A percentile compares a stretch with the other conserved stretches of the same genome.
phyloP scores from a whole-genome alignment of 2,329 filamentous ascomycete species.

The Colletotrichum sidae region DNA sequence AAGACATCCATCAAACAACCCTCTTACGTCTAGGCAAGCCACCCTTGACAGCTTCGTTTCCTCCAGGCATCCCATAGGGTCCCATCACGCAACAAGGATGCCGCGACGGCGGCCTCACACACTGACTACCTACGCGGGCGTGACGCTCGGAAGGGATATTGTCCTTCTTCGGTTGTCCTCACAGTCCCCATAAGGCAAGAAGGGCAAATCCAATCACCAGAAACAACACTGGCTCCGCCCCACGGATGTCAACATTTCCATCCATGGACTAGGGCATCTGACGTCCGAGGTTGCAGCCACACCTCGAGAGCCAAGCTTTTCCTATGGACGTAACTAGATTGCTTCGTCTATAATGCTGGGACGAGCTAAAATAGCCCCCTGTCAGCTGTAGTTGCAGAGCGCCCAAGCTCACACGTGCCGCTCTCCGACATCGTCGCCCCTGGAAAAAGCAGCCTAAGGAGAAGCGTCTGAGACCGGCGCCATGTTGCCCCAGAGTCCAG shows the following conservation, averaged over 20 bases:
- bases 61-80: background rate
- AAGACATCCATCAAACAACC: too few relatives aligned
- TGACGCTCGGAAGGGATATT: too few relatives aligned
- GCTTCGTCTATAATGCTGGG: background rate
- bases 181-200: background rate
- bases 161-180: too few relatives aligned
- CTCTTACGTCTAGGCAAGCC: background rate
- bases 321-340: background rate
- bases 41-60: constrained; percentile 6
- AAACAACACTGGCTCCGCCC: constrained; percentile 6
- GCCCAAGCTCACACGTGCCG: too few relatives aligned
- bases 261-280: constrained; percentile 21
- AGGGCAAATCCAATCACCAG: background rate
- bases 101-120: constrained; percentile 16
- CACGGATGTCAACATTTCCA: constrained; percentile 12
- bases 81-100: constrained; percentile 4
- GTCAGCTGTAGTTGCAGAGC: too few relatives aligned
- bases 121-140: background rate
- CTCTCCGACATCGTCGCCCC: too few relatives aligned
- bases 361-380: constrained; percentile 7
- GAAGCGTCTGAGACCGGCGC: background rate
- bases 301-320: constrained; percentile 8
- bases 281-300: constrained; percentile 25
- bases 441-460: too few relatives aligned
- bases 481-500: background rate